phyloP scores from a whole-genome alignment of 805 yeast species.

The Suhomyces emberorum region DNA sequence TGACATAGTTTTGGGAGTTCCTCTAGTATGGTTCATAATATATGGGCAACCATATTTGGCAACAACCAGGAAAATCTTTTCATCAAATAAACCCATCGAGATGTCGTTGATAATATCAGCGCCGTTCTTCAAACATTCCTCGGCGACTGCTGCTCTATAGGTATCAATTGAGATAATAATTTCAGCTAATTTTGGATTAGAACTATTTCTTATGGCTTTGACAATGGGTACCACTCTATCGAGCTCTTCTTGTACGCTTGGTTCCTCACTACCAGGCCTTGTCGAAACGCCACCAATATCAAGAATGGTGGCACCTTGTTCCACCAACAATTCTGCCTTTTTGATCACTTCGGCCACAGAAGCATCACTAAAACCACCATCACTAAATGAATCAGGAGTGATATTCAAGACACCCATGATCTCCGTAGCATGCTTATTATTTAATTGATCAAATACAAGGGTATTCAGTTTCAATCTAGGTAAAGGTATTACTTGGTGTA shows the following conservation, averaged over 20 bases:
- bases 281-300: slow-evolving; percentile 97
- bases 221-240: slow-evolving; percentile 69
- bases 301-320: slow-evolving; percentile 66
- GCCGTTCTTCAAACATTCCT: slow-evolving; percentile 63
- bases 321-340: slow-evolving; percentile 48
- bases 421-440: slow-evolving; percentile 48
- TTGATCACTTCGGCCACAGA: slow-evolving; percentile 40
- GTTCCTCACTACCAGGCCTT: slow-evolving; percentile 73
- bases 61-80: slow-evolving; percentile 61
- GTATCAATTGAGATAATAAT: slow-evolving; percentile 83
- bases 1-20: slow-evolving; percentile 73
- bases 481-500: slow-evolving; percentile 52
- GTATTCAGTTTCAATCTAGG: slow-evolving; percentile 17
- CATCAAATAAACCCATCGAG: slow-evolving; percentile 74
- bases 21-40: slow-evolving; percentile 81
- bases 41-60: slow-evolving; percentile 72
- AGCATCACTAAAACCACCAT: slow-evolving; percentile 57
- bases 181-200: slow-evolving; percentile 31
- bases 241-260: slow-evolving; percentile 63
- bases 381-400: slow-evolving; percentile 95
- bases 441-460: slow-evolving; percentile 43
- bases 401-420: slow-evolving; percentile 87
- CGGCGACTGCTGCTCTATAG: slow-evolving; percentile 73
- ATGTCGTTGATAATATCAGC: slow-evolving; percentile 93
- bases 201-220: slow-evolving; percentile 49